Base-by-base conservation (phyloP, 208 protist genomes). In the Wallacemonas rigidus region DNA sequence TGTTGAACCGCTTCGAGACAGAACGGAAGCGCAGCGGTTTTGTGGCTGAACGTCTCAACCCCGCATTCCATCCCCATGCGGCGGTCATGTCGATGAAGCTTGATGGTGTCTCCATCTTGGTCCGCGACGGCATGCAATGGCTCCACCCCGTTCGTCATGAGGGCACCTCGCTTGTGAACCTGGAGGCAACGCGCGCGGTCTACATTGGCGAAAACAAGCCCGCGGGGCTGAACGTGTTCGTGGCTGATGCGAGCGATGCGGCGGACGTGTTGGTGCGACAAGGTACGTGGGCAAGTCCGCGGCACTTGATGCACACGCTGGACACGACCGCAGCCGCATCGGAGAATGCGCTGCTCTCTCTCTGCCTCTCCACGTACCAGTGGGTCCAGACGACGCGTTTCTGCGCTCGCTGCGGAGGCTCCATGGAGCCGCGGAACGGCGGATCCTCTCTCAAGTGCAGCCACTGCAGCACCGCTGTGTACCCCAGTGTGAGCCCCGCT, bases 401-500 rank as follows among this genome's bases (percentile, higher is more conserved):
- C 51, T 89, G 85, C 48, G n/a, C 69, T 1, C 48, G 55, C 53
- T 89, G 85, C 61, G 81, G 81, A 2, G 70, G 63, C n/a, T 35
- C 61, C 1, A 73, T 75, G 3, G 62, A 36, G 4, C 39, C 43
- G 11, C 44, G 36, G 41, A 67, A 87, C 35, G 56, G 61, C 5
- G 85, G 79, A 44, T 57, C 79, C 44, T 77, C 55, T 45, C 71
- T 71, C 14, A 12, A 17, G 4, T 85, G 75, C 71, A 64, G 41
- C 40, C 35, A 5, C 47, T 89, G 84, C 69, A 73, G 36, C 9
- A 51, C 38, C 8, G 68, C 67, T 11, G 43, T 73, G 44, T 87
- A 85, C 62, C 84, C 81, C 44, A 47, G 65, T 39, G 57, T 89
- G 15, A 82, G 62, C 39, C 84, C 84, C 7, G 80, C 81, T n/a